Evolutionary conservation across 108 stramenopile genomes (phyloP).

Genomic region (Cyclostephanos tholiformis): DNA sequence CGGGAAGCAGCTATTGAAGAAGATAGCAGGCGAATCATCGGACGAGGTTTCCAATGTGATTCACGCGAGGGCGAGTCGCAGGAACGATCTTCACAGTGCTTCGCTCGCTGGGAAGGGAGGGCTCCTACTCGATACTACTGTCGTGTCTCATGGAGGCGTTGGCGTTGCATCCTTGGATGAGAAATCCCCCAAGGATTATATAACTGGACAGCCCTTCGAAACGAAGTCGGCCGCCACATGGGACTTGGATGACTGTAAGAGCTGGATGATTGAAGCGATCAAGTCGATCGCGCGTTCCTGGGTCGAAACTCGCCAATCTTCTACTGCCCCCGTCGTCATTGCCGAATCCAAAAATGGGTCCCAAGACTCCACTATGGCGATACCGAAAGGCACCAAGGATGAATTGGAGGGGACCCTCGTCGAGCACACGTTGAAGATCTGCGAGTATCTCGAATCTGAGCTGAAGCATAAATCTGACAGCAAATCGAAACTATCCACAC

Average conservation of each 20-base stretch:
- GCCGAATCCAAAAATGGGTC: constrained; percentile 30
- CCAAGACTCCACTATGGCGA: constrained; percentile 19
- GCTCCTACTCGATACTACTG: constrained; percentile 61
- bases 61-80: constrained; percentile 63
- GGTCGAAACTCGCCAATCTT: constrained; percentile 63
- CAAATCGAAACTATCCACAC: constrained; percentile 48
- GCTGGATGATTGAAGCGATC: constrained; percentile 81
- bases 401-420: constrained; percentile 84
- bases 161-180: constrained; percentile 32
- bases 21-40: constrained; percentile 50
- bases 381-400: constrained; percentile 70
- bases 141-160: constrained; percentile 36
- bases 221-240: constrained; percentile 70
- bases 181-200: constrained; percentile 5
- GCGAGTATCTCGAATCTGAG: constrained; percentile 75
- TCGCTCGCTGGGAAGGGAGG: constrained; percentile 83
- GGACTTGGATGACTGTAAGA: constrained; percentile 83
- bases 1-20: constrained; percentile 70
- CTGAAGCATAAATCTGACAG: constrained; percentile 38
- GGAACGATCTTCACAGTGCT: constrained; percentile 82
- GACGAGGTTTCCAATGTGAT: constrained; percentile 26
- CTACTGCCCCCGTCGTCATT: constrained; percentile 20
- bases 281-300: constrained; percentile 75
- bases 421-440: constrained; percentile 72
- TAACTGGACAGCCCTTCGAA: constrained; percentile 42